Base-by-base conservation (phyloP, 768 basidiomycete genomes). In the Lepiota venenata region DNA sequence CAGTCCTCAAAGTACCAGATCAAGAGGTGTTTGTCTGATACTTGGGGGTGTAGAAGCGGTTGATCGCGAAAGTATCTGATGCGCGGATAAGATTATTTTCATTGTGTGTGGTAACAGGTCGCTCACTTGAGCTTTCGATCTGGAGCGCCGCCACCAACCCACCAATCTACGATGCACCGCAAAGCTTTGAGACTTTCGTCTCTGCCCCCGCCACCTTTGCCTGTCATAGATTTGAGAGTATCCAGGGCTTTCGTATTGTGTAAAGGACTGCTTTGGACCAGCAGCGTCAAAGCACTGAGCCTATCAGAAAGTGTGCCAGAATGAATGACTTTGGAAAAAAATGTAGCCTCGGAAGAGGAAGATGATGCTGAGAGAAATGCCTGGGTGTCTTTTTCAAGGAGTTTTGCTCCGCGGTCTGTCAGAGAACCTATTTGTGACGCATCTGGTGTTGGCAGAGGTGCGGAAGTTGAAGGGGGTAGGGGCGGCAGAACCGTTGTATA, bases 1-100 rank as follows among this genome's bases (percentile, higher is more conserved):
- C 93, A 98, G 62, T 98, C 96, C 68, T 99, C 97, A 67, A 97
- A 98, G 57, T 87, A 88, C 87, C 90, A 98, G 2, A 87, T 55
- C 4, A 94, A 62, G 0, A 98, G 70, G 65, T 91, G 82, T 48
- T 82, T 75, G 53, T 95, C 89, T 0, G 87, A 85, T 25, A 82
- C 75, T 15, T 71, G 69, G 0, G 82, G 78, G 65, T 87, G 85
- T 1, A 73, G 66, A 48, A 92, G 67, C 11, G 89, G 86, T 62
- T 95, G 95, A 64, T 96, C 94, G 7, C 91, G 87, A 64, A 96
- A 91, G 67, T 94, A 95, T 66, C 94, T 96, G 52, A 32, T 2
- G 9, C 21, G 51, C 29, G 45, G 27, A 38, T 38, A 49, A 50
- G 40, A 61, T 25, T 27, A 6, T 14, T 49, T 29, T 14, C 35